Conservation (phyloP, 2,329 filamentous ascomycete genomes). For the Akanthomyces uredinophilus region DNA sequence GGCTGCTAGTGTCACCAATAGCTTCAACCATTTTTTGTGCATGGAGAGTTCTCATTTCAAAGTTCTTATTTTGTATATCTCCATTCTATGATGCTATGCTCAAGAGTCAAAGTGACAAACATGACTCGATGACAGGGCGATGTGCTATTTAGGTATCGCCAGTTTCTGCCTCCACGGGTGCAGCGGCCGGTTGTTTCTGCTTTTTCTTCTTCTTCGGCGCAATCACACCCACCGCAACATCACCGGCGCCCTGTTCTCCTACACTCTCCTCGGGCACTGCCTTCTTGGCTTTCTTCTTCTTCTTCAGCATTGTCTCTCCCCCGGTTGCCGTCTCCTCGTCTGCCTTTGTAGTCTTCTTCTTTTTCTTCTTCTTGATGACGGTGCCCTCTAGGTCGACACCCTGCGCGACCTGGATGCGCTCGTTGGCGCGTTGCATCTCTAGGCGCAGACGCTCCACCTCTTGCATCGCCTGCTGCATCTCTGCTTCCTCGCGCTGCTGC, state of each 20-base stretch:
- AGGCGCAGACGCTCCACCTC: conserved; percentile 82
- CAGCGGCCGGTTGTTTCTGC: conserved; percentile 29
- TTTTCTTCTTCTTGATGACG: conserved; percentile 63
- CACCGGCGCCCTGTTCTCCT: conserved; percentile 19
- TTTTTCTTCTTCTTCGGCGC: conserved; percentile 46
- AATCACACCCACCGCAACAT: conserved; percentile 18
- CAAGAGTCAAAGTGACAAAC: not conserved
- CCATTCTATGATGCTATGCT: conserved; percentile 4
- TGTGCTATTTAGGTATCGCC: conserved; percentile 14
- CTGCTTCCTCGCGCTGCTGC: conserved; percentile 71
- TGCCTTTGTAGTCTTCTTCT: conserved; percentile 36
- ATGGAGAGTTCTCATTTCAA: no score
- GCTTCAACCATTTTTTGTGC: no score
- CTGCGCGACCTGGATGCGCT: conserved; percentile 65
- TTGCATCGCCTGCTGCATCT: conserved; percentile 83
- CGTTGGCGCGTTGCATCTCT: conserved; percentile 82
- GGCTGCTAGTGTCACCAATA: no score
- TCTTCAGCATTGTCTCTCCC: conserved; percentile 36
- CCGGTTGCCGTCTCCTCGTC: conserved; percentile 13
- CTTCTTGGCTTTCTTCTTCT: conserved; percentile 45
- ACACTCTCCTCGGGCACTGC: conserved; percentile 17
- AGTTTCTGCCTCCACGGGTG: conserved; percentile 27
- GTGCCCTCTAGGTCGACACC: conserved; percentile 62
- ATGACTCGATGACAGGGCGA: not conserved
- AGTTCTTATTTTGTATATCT: not conserved